Evolutionary conservation across 495 filamentous ascomycete species (phyloP), one percentile per base, ranked within the genome.

Genomic region (Xylaria venustula): DNA sequence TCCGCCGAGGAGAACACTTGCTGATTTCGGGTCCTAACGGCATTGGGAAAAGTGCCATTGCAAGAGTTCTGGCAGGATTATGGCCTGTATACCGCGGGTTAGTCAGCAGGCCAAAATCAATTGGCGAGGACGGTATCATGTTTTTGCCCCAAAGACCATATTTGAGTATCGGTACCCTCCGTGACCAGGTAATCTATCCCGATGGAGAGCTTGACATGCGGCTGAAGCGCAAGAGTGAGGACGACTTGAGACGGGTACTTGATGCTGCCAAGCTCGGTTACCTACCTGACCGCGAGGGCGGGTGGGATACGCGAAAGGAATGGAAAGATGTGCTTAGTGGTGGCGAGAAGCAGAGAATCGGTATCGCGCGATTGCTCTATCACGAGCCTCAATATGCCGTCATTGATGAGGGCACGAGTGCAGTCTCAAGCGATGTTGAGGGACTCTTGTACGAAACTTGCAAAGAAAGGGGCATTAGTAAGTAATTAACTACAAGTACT

Each of bases 291-390:
- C 86, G 95, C 19, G 95, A 99, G 77, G 95, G 93, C 23, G 95
- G 95, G 12, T 99, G 93, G 93, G 92, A 99, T 68, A 90, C 90
- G 20, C 80, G 90, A 25, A 98, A 99, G 75, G 94, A 96, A 65
- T 99, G 95, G 95, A 97, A 98, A 77, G 94, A 98, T 67, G 91
- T 99, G 9, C 75, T 99, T 17, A 92, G 88, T 60, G 95, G 95
- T 11, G 95, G 95, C n/a, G 95, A 99, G 79, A 99, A 99, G 77
- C 95, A 99, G 75, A 80, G 95, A 23, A 88, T 98, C 79, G 91
- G 85, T 7, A 89, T 98, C 65, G 95, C 95, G 7, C 80, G 95
- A 49, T 69, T 98, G 22, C 79, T 97, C 63, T 98, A 99, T 72
- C 95, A 98, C 68, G 92, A 98, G 74, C 94, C 94, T 25, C 80